Percentiles rank a stretch among this genome's conserved stretches.
Conservation (phyloP, 2,329 filamentous ascomycete species). For the Ilyonectria mors-panacis region DNA sequence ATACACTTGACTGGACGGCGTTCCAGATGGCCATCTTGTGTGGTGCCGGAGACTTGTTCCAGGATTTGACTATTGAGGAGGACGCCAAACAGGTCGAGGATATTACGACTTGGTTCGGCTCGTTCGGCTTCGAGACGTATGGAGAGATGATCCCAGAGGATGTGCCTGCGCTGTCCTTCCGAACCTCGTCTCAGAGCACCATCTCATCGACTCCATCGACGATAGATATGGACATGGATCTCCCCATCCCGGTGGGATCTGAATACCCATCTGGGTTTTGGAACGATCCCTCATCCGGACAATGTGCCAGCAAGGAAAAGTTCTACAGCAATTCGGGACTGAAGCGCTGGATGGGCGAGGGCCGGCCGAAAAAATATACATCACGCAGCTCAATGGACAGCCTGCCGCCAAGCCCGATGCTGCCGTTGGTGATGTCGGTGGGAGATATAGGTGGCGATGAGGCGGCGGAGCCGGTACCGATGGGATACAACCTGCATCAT, state of each 20-base stretch:
- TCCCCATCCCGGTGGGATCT: slow-evolving; percentile 56
- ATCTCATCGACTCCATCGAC: slow-evolving; percentile 49
- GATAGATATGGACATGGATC: slow-evolving; percentile 52
- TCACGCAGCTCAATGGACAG: slow-evolving; percentile 52
- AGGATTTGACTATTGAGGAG: slow-evolving; percentile 60
- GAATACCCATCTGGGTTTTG: slow-evolving; percentile 54
- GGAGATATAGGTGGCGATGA: slow-evolving; percentile 55
- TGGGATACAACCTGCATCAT: slow-evolving; percentile 73
- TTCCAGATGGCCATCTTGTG: slow-evolving; percentile 77
- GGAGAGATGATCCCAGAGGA: slow-evolving; percentile 56
- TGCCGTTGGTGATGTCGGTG: slow-evolving; percentile 61
- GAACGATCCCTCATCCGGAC: slow-evolving; percentile 47
- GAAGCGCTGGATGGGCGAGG: slow-evolving; percentile 56
- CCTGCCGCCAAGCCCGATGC: slow-evolving; percentile 66
- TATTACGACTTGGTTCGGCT: slow-evolving; percentile 66
- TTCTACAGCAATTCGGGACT: slow-evolving; percentile 52
- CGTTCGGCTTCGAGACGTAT: slow-evolving; percentile 62
- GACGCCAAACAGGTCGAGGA: slow-evolving; percentile 61
- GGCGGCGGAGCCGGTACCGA: slow-evolving; percentile 59
- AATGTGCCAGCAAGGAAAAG: slow-evolving; percentile 49
- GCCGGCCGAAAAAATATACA: slow-evolving; percentile 50
- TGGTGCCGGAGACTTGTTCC: slow-evolving; percentile 67
- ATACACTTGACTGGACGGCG: slow-evolving; percentile 72
- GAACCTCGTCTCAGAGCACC: slow-evolving; percentile 44
- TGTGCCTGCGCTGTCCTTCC: slow-evolving; percentile 34